phyloP scores from a whole-genome alignment of 129 eudicot species.

The Centaurea solstitialis region DNA sequence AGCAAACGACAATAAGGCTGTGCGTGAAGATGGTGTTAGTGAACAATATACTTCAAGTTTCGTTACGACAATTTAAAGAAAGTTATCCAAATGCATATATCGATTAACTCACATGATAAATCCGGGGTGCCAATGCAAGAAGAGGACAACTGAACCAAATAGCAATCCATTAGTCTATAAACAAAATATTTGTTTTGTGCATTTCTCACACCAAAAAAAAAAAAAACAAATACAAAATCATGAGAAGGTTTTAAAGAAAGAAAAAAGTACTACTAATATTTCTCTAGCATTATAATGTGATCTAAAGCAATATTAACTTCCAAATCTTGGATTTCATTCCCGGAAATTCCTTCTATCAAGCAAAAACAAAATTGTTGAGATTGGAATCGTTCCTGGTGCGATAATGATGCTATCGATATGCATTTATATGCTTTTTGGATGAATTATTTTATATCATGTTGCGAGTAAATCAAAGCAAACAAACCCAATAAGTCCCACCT shows the following conservation, averaged over 20 bases:
- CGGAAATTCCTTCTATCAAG: neutral
- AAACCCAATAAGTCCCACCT: too few species aligned
- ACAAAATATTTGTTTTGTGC: neutral
- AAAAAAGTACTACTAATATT: neutral
- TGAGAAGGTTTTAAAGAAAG: neutral
- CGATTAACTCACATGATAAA: conserved; percentile 48
- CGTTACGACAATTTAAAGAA: neutral
- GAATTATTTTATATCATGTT: neutral
- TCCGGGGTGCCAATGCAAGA: conserved; percentile 65
- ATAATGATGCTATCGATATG: neutral
- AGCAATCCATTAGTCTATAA: conserved; percentile 35
- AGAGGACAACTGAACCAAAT: conserved; percentile 55
- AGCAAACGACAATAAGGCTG: conserved; percentile 56
- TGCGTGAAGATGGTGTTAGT: neutral
- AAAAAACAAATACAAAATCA: neutral
- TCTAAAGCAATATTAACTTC: neutral
- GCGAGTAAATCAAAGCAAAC: too few species aligned
- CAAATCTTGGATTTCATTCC: neutral
- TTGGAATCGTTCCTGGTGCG: neutral
- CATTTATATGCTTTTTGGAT: neutral
- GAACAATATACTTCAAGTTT: neutral
- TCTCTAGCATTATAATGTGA: neutral
- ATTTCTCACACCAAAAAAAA: too few species aligned
- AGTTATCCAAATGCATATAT: conserved; percentile 2
- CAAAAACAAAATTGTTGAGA: neutral